Evolutionary conservation across 106 monocot genomes (phyloP).

Genomic region (Dendrobium huoshanense): DNA sequence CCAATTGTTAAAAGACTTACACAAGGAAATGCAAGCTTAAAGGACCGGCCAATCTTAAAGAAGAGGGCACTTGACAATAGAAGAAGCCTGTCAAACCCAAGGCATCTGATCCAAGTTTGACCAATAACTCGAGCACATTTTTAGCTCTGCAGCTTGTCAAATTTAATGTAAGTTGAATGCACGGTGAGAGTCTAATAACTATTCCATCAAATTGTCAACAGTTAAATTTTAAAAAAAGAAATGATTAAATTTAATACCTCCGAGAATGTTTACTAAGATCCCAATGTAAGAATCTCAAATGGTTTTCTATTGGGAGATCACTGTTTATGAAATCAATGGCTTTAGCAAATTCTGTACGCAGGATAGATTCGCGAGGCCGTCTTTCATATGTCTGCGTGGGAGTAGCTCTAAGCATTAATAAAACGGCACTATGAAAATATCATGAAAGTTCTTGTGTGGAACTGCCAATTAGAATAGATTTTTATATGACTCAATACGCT

Average conservation of each 20-base stretch:
- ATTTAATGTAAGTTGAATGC: neutral
- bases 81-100: conserved; percentile 73
- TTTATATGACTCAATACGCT: neutral
- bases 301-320: conserved; percentile 35
- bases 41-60: conserved; percentile 18
- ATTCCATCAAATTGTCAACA: neutral
- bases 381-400: conserved; percentile 51
- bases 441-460: neutral
- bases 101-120: conserved; percentile 57
- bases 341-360: conserved; percentile 69
- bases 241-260: conserved; percentile 30
- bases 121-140: conserved; percentile 54
- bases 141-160: conserved; percentile 32
- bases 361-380: conserved; percentile 79
- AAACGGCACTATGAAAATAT: neutral
- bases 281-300: conserved; percentile 85
- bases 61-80: conserved; percentile 45
- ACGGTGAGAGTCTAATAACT: neutral
- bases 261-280: conserved; percentile 75
- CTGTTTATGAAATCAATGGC: conserved; percentile 77
- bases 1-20: conserved; percentile 19
- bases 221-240: neutral
- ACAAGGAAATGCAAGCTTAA: conserved; percentile 16
- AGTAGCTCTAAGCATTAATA: neutral
- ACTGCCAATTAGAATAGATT: neutral